A percentile compares a stretch with the other conserved stretches of the same genome.
phyloP scores from a whole-genome alignment of 1,284 basidiomycete species.

The Thecaphora thlaspeos region DNA sequence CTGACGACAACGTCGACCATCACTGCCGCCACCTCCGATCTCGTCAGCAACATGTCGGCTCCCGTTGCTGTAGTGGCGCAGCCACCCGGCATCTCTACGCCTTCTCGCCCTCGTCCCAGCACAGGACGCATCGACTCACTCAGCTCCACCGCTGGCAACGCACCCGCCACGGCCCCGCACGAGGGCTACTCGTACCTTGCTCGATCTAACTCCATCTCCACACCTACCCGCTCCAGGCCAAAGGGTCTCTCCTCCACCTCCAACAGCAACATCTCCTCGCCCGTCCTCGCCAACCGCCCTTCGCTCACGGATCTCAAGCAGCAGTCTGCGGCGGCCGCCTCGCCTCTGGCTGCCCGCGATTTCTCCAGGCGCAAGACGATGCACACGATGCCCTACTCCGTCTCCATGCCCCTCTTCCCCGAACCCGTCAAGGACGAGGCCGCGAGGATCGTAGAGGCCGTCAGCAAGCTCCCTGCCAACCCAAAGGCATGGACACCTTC shows the following conservation, averaged over 20 bases:
- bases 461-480: slow-evolving; percentile 32
- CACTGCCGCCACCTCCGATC: too few relatives aligned
- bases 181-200: neutral
- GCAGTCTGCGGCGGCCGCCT: too few relatives aligned
- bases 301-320: slow-evolving; percentile 8
- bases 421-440: slow-evolving; percentile 12
- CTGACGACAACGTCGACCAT: neutral
- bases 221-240: slow-evolving; percentile 39
- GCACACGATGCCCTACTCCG: slow-evolving; percentile 15
- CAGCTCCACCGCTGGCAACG: neutral
- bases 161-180: too few relatives aligned
- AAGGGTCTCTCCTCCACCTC: slow-evolving; percentile 21
- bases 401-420: slow-evolving; percentile 11
- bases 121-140: neutral
- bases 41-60: neutral
- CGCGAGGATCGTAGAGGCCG: slow-evolving; percentile 22
- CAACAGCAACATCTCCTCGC: slow-evolving; percentile 1
- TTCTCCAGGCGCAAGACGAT: slow-evolving; percentile 10
- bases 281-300: slow-evolving; percentile 13
- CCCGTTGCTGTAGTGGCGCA: neutral
- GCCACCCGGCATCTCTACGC: neutral
- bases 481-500: slow-evolving; percentile 49
- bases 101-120: too few relatives aligned
- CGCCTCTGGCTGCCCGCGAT: neutral
- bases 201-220: slow-evolving; percentile 8